phyloP scores from a whole-genome alignment of 2,329 filamentous ascomycete genomes.

The Hypomyces perniciosus region DNA sequence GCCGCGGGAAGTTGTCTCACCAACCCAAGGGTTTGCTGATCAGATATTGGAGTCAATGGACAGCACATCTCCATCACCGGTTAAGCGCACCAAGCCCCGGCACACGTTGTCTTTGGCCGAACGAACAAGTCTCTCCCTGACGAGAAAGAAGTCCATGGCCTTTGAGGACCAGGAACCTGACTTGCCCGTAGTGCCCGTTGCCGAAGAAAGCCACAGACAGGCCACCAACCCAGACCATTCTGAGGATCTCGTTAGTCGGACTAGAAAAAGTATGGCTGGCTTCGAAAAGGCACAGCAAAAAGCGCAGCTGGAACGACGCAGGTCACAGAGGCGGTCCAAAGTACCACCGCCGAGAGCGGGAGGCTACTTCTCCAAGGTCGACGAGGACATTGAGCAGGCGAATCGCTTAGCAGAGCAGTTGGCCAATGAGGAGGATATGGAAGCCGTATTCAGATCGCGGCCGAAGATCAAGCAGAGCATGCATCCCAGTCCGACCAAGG shows the following conservation, averaged over 20 bases:
- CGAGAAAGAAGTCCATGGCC: conserved; percentile 44
- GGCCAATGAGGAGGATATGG: conserved; percentile 68
- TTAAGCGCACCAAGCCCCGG: conserved; percentile 42
- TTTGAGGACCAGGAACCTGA: conserved; percentile 27
- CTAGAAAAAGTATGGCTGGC: conserved; percentile 55
- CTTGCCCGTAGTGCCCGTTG: conserved; percentile 10
- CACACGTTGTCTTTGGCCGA: conserved; percentile 64
- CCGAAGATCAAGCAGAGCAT: conserved; percentile 77
- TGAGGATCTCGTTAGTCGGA: conserved; percentile 52
- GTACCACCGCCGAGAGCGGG: conserved; percentile 33
- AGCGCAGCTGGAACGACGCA: conserved; percentile 51
- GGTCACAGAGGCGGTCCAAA: conserved; percentile 44
- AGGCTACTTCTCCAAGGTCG: conserved; percentile 41
- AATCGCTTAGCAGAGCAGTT: conserved; percentile 60
- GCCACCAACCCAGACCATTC: conserved; percentile 23
- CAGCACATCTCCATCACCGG: conserved; percentile 51
- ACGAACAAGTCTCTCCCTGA: conserved; percentile 77
- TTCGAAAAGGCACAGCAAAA: conserved; percentile 56
- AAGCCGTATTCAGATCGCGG: conserved; percentile 77
- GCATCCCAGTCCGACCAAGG: conserved; percentile 42
- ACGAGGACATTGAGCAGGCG: conserved; percentile 39
- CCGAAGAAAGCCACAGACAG: conserved; percentile 19
- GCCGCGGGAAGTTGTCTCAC: conserved; percentile 23
- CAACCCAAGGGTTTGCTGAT: conserved; percentile 48
- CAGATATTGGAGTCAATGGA: conserved; percentile 51